phyloP scores from a whole-genome alignment of 345 rosid species.

The Psidium friedrichsthalianum region DNA sequence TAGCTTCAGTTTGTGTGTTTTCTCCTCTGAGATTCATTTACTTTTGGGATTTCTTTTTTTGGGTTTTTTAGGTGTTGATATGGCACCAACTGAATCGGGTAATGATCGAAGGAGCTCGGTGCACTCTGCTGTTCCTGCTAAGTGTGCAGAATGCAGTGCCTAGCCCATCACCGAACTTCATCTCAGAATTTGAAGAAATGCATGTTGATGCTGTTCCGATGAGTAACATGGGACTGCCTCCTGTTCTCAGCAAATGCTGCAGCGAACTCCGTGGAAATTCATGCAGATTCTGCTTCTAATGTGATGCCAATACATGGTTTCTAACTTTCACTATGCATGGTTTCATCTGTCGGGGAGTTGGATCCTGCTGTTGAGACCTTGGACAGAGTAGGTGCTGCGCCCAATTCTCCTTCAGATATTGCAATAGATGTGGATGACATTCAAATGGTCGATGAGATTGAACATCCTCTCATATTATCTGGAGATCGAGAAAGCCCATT shows the following conservation, averaged over 20 bases:
- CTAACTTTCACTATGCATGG: background rate
- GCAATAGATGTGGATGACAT: conserved; percentile 25
- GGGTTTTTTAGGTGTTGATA: conserved; percentile 21
- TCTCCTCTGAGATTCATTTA: background rate
- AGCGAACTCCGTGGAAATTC: background rate
- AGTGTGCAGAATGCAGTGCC: conserved; percentile 2
- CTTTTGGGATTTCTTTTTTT: background rate
- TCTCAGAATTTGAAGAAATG: conserved; percentile 11
- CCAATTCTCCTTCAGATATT: conserved; percentile 29
- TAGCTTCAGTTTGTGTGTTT: background rate
- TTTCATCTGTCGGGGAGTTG: background rate
- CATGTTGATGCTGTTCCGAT: background rate
- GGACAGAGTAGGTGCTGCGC: conserved; percentile 1
- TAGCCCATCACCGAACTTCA: conserved; percentile 1
- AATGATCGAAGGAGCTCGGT: conserved; percentile 17
- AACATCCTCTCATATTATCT: conserved; percentile 37
- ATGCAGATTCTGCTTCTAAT: background rate
- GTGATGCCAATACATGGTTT: background rate
- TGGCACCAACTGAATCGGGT: conserved; percentile 16
- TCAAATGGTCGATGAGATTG: conserved; percentile 31
- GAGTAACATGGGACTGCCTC: background rate
- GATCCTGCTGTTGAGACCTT: background rate
- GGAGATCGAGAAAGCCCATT: conserved; percentile 61
- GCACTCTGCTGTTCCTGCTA: conserved; percentile 13
- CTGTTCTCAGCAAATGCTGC: background rate